Conservation (phyloP, 106 monocot genomes). For the Chionographis japonica region DNA sequence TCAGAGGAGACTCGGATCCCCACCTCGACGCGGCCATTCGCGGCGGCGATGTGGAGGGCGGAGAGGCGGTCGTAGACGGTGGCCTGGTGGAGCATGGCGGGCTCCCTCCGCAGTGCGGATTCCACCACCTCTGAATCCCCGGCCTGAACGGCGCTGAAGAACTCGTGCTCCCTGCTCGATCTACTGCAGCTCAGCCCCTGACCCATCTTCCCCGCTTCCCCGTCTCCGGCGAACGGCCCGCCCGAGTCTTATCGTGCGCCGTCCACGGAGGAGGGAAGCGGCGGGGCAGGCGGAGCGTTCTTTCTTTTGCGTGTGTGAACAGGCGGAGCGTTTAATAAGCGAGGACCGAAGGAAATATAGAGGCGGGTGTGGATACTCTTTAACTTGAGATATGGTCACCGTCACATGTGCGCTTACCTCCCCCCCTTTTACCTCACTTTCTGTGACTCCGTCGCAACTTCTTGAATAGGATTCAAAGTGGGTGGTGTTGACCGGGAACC, state of each 20-base stretch:
- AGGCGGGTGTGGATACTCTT: too few species aligned
- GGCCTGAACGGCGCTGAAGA: slow-evolving; percentile 25
- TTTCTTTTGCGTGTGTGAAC: too few species aligned
- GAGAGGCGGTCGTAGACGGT: slow-evolving; percentile 52
- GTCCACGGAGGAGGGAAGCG: background rate
- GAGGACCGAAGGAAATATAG: too few species aligned
- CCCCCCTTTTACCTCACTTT: too few species aligned
- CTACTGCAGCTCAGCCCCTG: slow-evolving; percentile 28
- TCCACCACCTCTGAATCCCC: slow-evolving; percentile 18
- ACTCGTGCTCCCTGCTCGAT: slow-evolving; percentile 22
- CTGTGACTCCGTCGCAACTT: too few species aligned
- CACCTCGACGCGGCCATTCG: slow-evolving; percentile 66
- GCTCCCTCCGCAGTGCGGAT: slow-evolving; percentile 8
- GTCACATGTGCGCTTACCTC: too few species aligned
- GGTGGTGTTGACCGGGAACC: too few species aligned
- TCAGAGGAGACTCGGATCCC: background rate
- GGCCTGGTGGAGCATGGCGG: slow-evolving; percentile 14
- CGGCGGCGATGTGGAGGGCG: slow-evolving; percentile 68
- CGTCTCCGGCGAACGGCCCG: background rate
- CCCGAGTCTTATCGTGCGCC: slow-evolving; percentile 3
- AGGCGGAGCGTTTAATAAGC: too few species aligned
- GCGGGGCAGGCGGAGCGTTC: too few species aligned
- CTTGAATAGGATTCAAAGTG: too few species aligned
- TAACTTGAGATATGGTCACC: too few species aligned
- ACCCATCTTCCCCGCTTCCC: slow-evolving; percentile 20